Evolutionary conservation across 116 monocot genomes (phyloP), one percentile per base, ranked within the genome.

Genomic region (Zostera marina): DNA sequence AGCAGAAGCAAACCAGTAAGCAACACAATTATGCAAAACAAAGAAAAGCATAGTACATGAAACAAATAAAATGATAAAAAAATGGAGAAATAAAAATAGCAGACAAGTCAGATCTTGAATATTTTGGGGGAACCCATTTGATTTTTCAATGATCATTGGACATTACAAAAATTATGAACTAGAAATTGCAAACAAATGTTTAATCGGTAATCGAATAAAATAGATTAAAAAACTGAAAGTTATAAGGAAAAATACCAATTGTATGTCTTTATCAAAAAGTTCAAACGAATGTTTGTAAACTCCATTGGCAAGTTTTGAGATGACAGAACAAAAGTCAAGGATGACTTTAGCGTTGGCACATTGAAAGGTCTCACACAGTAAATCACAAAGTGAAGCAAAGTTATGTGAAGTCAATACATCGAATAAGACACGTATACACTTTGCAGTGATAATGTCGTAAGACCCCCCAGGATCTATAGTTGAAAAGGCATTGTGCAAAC

Each of bases 341-440:
- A 74, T 68, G 13, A 66, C 62, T 23, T 72, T 71, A 10, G 63
- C 59, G n/a, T 78, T 66, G 22, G 46, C 63, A 24, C 73, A 72
- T 60, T 80, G 67, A 5, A 92, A 80, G 62, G 47, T 72, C 59
- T 64, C 72, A 57, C 78, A 70, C 12, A 92, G 74, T 65, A 87
- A 55, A 72, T 87, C 78, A 68, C 92, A 87, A 12, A 92, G 66
- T 1, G 70, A 61, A 53, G 73, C 77, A 64, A 92, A 92, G 15
- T 78, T 79, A 44, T 87, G 76, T 39, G 92, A 87, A 57, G 62
- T 61, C 32, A 92, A 74, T 63, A 92, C 63, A 44, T 92, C 75
- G 46, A 68, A 53, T 12, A 92, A 72, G 66, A 68, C 49, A 15
- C 71, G 72, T 56, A 77, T 76, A 56, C 83, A 92, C 51, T 76